Evolutionary conservation across 2,329 filamentous ascomycete genomes (phyloP).

Genomic region (Apiospora phragmitis): DNA sequence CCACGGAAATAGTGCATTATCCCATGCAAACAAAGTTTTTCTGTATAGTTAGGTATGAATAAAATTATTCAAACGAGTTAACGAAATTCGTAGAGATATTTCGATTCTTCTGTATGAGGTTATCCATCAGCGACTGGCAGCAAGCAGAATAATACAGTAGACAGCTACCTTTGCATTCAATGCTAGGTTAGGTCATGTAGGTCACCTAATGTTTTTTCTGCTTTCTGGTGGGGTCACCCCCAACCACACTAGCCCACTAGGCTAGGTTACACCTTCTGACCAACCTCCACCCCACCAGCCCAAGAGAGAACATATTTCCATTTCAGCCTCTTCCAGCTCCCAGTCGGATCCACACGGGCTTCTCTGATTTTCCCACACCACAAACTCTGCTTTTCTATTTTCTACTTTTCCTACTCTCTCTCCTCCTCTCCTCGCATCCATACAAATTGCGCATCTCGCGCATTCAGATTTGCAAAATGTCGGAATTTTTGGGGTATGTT

Average conservation of each 20-base stretch:
- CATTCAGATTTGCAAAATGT: constrained; percentile 41
- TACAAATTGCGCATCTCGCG: constrained; percentile 2
- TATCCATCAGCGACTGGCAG: too few relatives aligned
- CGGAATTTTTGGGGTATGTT: constrained; percentile 61
- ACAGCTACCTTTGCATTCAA: too few relatives aligned
- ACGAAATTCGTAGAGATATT: too few relatives aligned
- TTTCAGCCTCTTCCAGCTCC: constrained; percentile 1
- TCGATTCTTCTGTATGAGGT: too few relatives aligned
- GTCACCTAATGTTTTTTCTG: too few relatives aligned
- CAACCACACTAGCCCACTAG: background rate
- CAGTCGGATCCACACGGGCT: constrained; percentile 3
- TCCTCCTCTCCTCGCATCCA: constrained; percentile 5
- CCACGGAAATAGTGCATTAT: too few relatives aligned
- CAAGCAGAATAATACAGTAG: too few relatives aligned
- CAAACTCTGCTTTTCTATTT: constrained; percentile 7
- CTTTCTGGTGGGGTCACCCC: background rate
- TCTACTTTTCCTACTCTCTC: background rate
- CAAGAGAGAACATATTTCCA: background rate
- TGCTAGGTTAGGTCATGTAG: too few relatives aligned
- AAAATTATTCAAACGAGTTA: too few relatives aligned
- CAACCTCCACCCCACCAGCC: background rate
- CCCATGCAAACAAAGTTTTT: too few relatives aligned
- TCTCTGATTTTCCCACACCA: constrained; percentile 12
- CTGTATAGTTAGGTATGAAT: too few relatives aligned
- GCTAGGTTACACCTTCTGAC: background rate